Conservation (phyloP, 345 rosid species). For the Microcos paniculata region DNA sequence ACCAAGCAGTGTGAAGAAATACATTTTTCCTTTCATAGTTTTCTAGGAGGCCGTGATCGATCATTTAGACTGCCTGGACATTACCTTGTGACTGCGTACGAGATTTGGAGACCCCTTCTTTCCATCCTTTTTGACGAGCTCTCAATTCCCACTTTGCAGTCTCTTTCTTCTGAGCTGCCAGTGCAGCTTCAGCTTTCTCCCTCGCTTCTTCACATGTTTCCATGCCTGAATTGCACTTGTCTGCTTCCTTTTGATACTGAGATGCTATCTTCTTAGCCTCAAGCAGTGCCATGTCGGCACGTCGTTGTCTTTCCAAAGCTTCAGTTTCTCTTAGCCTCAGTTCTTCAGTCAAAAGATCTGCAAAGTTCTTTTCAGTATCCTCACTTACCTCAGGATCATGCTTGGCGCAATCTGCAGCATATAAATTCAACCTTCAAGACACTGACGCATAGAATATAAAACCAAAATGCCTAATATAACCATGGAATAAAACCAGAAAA, state of each 20-base stretch:
- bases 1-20: background rate
- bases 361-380: conserved; percentile 81
- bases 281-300: conserved; percentile 67
- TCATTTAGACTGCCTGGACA: conserved; percentile 39
- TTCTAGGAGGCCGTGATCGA: background rate
- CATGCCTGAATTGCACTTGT: conserved; percentile 96
- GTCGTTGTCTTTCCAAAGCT: conserved; percentile 71
- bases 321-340: conserved; percentile 77
- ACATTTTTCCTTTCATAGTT: background rate
- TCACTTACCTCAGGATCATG: conserved; percentile 81
- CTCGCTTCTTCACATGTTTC: conserved; percentile 97
- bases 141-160: conserved; percentile 75
- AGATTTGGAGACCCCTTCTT: conserved; percentile 51
- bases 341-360: conserved; percentile 76
- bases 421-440: background rate
- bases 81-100: conserved; percentile 50
- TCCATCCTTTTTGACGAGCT: conserved; percentile 92
- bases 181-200: conserved; percentile 75
- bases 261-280: conserved; percentile 97
- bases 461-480: background rate
- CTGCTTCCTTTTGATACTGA: conserved; percentile 95
- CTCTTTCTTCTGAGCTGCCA: conserved; percentile 71
- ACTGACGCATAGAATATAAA: background rate
- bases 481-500: background rate
- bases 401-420: conserved; percentile 69